Evolutionary conservation across 345 rosid genomes (phyloP).

Genomic region (Lumnitzera racemosa): DNA sequence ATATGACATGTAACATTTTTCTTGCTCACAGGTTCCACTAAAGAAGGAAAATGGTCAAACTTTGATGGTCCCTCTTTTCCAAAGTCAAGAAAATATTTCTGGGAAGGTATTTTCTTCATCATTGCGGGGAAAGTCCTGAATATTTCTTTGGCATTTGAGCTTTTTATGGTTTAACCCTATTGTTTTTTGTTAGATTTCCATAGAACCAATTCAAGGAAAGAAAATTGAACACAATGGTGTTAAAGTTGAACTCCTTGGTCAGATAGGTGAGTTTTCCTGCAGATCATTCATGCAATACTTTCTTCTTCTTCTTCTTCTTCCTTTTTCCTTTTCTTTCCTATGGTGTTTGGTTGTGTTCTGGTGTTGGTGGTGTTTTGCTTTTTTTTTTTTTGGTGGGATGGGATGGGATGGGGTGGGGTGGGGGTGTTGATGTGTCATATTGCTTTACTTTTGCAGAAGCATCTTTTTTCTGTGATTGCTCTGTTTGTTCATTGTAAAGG

Average conservation of each 20-base stretch:
- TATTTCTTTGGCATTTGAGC: not conserved
- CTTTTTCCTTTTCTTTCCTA: too few relatives aligned
- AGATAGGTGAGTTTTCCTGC: constrained; percentile 50
- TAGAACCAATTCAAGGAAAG: constrained; percentile 90
- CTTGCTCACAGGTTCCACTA: constrained; percentile 51
- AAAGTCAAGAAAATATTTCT: constrained; percentile 87
- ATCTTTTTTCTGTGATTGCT: too few relatives aligned
- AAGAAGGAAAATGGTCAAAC: constrained; percentile 97
- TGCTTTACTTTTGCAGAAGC: too few relatives aligned
- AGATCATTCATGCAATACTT: not conserved
- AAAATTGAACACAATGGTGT: constrained; percentile 94
- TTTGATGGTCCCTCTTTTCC: constrained; percentile 69
- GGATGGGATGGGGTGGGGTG: too few relatives aligned
- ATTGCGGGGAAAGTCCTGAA: not conserved
- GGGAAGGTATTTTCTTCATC: constrained; percentile 55
- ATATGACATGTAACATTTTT: not conserved
- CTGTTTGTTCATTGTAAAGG: too few relatives aligned
- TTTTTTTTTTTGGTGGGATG: too few relatives aligned
- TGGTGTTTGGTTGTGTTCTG: too few relatives aligned
- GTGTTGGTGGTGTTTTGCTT: too few relatives aligned
- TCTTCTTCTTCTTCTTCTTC: too few relatives aligned
- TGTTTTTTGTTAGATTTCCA: constrained; percentile 37
- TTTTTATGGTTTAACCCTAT: not conserved
- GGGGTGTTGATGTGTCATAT: not conserved
- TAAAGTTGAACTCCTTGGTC: constrained; percentile 95